Evolutionary conservation across 2,329 filamentous ascomycete genomes (phyloP), one percentile per base, ranked within the genome.

Genomic region (Epicoccum nigrum): DNA sequence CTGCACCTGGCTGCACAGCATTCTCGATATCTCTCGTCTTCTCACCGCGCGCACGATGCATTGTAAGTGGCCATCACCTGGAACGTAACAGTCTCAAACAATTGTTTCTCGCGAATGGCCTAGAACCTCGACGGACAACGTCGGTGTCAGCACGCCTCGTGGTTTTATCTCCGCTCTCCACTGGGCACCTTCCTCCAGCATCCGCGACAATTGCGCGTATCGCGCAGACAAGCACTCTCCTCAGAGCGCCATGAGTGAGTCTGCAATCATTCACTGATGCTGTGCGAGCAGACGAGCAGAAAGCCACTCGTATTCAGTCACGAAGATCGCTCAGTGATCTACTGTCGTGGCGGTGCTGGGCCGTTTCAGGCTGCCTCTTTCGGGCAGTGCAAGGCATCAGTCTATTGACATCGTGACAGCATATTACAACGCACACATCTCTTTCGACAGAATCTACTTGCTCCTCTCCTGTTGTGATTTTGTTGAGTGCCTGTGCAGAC

Each of bases 341-440:
- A 20, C 16, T 16, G 28, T 11, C 27, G 49, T 52, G 49, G 49
- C 49, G 43, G 39, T 52, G 49, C 28, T 43, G 43, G 19, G 27
- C 45, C 40, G 50, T 54, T 54, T 54, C 45, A 54, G 50, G 44
- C 45, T 44, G 34, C 45, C 34, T 48, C 8, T 31, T 48, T 27
- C 8, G 44, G 50, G 45, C 50, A 48, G 50, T 48, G 44, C 50
- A 48, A 53, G 50, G 50, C 50, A 49, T 23, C 50, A 30, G 31
- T 54, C 21, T 45, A 48, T 45, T 45, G 45, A 44, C 43, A 33
- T 34, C 16, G 25, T 20, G 21, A 27, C 37, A 25, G 19, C 49
- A 31, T 16, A 32, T 46, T 30, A 7, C n/a, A 32, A 23, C 32
- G 21, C 40, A 16, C 32, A 21, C 40, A 35, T 42, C 30, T 31